Evolutionary conservation across 305 asterid genomes (phyloP).

Genomic region (Solanum hybrid): DNA sequence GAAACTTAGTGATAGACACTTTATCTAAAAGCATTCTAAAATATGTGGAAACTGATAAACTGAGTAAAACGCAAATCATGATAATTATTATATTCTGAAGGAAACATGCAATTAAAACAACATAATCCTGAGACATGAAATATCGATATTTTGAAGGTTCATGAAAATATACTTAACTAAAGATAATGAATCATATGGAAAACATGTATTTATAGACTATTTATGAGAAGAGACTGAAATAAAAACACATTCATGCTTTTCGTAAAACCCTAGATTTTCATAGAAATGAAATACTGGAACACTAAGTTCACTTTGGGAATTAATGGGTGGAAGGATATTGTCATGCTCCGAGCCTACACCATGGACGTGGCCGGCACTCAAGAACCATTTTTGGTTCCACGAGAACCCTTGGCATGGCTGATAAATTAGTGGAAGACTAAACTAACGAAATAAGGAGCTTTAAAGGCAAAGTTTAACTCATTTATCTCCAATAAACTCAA

Average conservation of each 20-base stretch:
- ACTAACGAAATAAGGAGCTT: background rate
- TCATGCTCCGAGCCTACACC: background rate
- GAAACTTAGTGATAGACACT: background rate
- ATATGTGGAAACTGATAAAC: background rate
- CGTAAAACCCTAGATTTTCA: too few species aligned
- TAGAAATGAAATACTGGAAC: background rate
- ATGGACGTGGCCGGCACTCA: too few species aligned
- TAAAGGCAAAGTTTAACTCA: background rate
- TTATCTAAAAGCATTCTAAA: background rate
- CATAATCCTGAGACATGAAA: background rate
- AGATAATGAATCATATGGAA: background rate
- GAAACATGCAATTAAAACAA: background rate
- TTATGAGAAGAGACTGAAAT: background rate
- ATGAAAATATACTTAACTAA: background rate
- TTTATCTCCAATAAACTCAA: background rate
- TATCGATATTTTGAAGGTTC: background rate
- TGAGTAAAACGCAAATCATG: background rate
- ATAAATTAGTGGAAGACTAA: background rate
- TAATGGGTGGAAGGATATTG: background rate
- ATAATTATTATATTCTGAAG: background rate
- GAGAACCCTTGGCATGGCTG: background rate
- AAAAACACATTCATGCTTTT: too few species aligned
- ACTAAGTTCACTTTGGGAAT: background rate
- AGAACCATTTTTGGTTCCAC: background rate
- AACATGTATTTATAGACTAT: background rate